Conservation (phyloP, 2,329 filamentous ascomycete genomes). For the Ceratocystis diversiconidia region DNA sequence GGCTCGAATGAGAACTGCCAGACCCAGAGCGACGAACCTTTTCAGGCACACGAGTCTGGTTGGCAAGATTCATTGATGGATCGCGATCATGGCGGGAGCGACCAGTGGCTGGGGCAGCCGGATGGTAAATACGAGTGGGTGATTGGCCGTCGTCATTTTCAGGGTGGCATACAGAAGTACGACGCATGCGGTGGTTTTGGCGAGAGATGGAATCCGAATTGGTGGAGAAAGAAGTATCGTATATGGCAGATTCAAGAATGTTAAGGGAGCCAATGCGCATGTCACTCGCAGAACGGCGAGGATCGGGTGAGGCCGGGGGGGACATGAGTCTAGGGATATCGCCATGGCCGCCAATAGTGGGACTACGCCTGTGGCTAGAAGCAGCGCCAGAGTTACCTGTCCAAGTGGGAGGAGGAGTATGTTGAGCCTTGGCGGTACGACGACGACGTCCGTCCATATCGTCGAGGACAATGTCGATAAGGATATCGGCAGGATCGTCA, state of each 20-base stretch:
- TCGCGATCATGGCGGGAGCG: conserved; percentile 22
- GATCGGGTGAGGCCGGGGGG: conserved; percentile 48
- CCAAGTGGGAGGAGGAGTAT: conserved; percentile 60
- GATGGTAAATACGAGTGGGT: conserved; percentile 10
- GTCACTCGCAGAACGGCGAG: conserved; percentile 34
- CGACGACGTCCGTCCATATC: conserved; percentile 87
- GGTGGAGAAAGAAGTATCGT: conserved; percentile 27
- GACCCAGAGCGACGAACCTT: conserved; percentile 79
- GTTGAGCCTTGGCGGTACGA: conserved; percentile 72
- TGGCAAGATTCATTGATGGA: conserved; percentile 58
- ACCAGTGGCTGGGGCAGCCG: background rate
- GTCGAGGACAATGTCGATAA: conserved; percentile 87
- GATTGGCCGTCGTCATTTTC: conserved; percentile 33
- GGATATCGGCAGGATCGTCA: conserved; percentile 77
- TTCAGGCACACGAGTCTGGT: conserved; percentile 51
- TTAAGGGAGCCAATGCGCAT: conserved; percentile 46
- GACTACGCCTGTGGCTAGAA: conserved; percentile 36
- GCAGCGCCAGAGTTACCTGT: conserved; percentile 38
- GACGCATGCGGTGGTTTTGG: conserved; percentile 24
- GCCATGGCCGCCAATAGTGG: conserved; percentile 41
- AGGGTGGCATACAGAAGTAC: conserved; percentile 33
- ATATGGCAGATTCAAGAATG: conserved; percentile 36
- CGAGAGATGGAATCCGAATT: conserved; percentile 21
- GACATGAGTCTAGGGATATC: conserved; percentile 56
- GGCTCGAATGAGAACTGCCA: conserved; percentile 76